Evolutionary conservation across 306 rosid genomes (phyloP), one percentile per base, ranked within the genome.

Genomic region (Abrus precatorius): DNA sequence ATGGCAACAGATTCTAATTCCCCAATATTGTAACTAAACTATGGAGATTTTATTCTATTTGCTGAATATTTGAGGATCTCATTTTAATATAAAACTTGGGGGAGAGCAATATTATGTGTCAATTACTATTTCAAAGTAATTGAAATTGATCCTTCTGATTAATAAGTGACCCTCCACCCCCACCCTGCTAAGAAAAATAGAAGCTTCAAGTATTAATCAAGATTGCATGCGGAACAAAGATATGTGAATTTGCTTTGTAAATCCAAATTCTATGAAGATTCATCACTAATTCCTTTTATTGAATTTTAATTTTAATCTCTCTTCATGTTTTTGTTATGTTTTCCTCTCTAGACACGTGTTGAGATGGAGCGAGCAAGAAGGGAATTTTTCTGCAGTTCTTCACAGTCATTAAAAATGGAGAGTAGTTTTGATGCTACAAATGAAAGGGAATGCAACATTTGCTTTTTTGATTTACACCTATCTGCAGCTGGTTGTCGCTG

Each of bases 401-500:
- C 91, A 38, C 90, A 75, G 83, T 87, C 93, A 69, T 71, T 88
- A 74, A 96, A 96, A 91, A 96, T 96, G 99, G 97, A 89, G 73
- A 89, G 85, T 86, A 88, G 57, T 80, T 96, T 96, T 87, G 99
- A 96, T 86, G 94, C 93, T 50, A 82, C 85, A 5, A 85, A 83
- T 79, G 99, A 96, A 88, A 93, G 98, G 86, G 99, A 95, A 87
- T 95, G 99, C 79, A 84, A 56, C 82, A 40, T 92, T 61, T 96
- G 99, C 84, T 84, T 88, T 82, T 96, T 93, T 83, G 98, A 96
- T 87, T 86, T 96, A 84, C 99, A 96, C 85, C 89, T 96, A 70
- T 96, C 99, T 80, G 99, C 99, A 29, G 97, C 89, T 52, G 94
- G 96, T 67, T 96, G 99, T 76, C 91, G 55, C 64, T 96, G 99